A percentile compares a stretch with the other conserved stretches of the same genome.
Evolutionary conservation across 2,329 filamentous ascomycete genomes (phyloP).

Genomic region (Knoxdaviesia proteae): DNA sequence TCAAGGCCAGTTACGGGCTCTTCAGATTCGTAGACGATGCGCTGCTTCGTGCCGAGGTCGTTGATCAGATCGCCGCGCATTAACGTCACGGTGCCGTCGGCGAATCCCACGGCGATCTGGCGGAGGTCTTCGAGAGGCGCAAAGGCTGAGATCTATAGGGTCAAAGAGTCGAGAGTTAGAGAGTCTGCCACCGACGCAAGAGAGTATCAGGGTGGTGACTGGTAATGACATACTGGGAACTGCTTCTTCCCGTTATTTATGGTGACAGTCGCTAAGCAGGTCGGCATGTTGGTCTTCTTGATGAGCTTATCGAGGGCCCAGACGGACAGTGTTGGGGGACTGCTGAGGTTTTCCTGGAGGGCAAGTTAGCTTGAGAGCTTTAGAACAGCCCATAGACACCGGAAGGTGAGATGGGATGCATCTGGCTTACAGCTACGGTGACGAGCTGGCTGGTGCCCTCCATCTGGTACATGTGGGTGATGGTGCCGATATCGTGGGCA

Average conservation of each 20-base stretch:
- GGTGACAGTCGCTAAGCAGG: conserved; percentile 65
- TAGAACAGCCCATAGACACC: too few species aligned
- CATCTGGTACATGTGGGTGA: conserved; percentile 84
- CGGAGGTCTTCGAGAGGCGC: conserved; percentile 71
- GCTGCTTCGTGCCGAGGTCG: conserved; percentile 81
- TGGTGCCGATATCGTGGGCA: conserved; percentile 58
- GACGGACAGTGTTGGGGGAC: conserved; percentile 81
- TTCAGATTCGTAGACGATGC: conserved; percentile 89
- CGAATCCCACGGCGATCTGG: conserved; percentile 88
- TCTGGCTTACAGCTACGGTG: conserved; percentile 40
- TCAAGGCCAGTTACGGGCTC: conserved; percentile 89
- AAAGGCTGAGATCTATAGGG: conserved; percentile 57
- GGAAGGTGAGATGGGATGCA: too few species aligned
- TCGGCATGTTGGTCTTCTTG: conserved; percentile 80
- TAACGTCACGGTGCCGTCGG: conserved; percentile 82
- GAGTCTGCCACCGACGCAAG: not conserved
- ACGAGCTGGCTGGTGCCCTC: conserved; percentile 71
- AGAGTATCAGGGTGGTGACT: not conserved
- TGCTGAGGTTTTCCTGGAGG: conserved; percentile 58
- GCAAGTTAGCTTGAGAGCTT: not conserved
- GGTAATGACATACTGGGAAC: conserved; percentile 47
- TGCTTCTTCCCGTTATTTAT: conserved; percentile 82
- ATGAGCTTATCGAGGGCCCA: conserved; percentile 89
- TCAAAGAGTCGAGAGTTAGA: not conserved
- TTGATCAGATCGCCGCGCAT: conserved; percentile 88